phyloP scores from a whole-genome alignment of 805 yeast species.

The Millerozyma miso region DNA sequence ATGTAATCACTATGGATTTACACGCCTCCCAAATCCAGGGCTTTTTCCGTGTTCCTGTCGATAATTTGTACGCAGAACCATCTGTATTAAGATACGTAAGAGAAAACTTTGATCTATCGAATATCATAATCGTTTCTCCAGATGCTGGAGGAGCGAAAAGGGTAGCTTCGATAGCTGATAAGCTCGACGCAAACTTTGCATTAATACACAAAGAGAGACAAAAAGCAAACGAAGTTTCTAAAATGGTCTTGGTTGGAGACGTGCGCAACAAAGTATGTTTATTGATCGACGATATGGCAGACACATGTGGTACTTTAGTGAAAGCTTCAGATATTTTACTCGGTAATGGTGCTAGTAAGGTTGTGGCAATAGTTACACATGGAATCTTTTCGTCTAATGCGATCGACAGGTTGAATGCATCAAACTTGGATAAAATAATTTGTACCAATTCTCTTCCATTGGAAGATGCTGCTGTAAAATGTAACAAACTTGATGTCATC shows the following conservation, averaged over 20 bases:
- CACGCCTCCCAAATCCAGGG: slow-evolving; percentile 92
- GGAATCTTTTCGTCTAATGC: slow-evolving; percentile 78
- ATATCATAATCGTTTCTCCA: slow-evolving; percentile 77
- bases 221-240: slow-evolving; percentile 75
- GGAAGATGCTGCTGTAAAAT: slow-evolving; percentile 52
- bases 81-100: slow-evolving; percentile 70
- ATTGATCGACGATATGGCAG: slow-evolving; percentile 86
- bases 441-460: slow-evolving; percentile 82
- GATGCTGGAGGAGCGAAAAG: slow-evolving; percentile 91
- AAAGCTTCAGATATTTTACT: slow-evolving; percentile 76
- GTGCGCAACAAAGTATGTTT: slow-evolving; percentile 71
- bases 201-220: slow-evolving; percentile 83
- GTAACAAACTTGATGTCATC: slow-evolving; percentile 63
- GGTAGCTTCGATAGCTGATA: slow-evolving; percentile 81
- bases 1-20: slow-evolving; percentile 81
- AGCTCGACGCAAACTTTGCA: slow-evolving; percentile 75
- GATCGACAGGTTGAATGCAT: slow-evolving; percentile 62
- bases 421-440: slow-evolving; percentile 63
- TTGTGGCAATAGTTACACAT: slow-evolving; percentile 79
- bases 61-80: slow-evolving; percentile 81
- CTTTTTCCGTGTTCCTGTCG: slow-evolving; percentile 78
- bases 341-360: slow-evolving; percentile 65
- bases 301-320: slow-evolving; percentile 81
- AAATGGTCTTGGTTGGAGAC: slow-evolving; percentile 85
- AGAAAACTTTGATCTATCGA: slow-evolving; percentile 52